phyloP scores from a whole-genome alignment of 805 yeast genomes.

The Ogataea pini region DNA sequence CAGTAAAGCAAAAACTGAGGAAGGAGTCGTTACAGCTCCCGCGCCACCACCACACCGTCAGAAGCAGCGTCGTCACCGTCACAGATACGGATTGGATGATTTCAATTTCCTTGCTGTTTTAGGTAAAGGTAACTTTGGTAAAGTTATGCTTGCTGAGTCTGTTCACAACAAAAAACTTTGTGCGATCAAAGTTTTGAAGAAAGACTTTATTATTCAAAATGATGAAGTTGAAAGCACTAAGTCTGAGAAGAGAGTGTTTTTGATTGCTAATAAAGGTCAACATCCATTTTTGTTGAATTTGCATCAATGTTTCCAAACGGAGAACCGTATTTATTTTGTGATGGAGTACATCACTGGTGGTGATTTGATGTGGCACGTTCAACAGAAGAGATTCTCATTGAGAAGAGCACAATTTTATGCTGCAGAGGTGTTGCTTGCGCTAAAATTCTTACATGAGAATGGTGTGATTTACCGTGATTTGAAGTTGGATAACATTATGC shows the following conservation, averaged over 20 bases:
- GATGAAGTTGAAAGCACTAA: conserved; percentile 95
- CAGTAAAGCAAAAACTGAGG: conserved; percentile 4
- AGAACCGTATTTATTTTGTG: conserved; percentile 93
- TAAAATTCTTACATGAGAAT: conserved; percentile 91
- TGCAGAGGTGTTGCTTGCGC: conserved; percentile 88
- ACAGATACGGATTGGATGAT: conserved; percentile 89
- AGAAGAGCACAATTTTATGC: conserved; percentile 96
- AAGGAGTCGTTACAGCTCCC: conserved; percentile 12
- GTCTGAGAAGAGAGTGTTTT: conserved; percentile 91
- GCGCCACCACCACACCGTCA: conserved; percentile 31
- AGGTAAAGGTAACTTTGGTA: conserved; percentile 98
- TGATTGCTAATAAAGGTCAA: conserved; percentile 68
- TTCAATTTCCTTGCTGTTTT: conserved; percentile 91
- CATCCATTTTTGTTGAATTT: conserved; percentile 93
- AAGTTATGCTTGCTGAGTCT: conserved; percentile 95
- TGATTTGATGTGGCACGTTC: conserved; percentile 99
- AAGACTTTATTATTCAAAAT: conserved; percentile 91
- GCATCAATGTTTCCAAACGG: conserved; percentile 97
- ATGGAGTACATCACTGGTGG: conserved; percentile 99
- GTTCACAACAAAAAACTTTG: conserved; percentile 78
- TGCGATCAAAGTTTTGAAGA: conserved; percentile 95
- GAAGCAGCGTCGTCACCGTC: conserved; percentile 47
- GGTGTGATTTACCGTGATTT: conserved; percentile 96
- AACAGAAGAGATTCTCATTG: conserved; percentile 83
- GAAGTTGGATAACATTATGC: conserved; percentile 89